Conservation (phyloP, 2,329 filamentous ascomycete species). For the Calonectria honghensis region DNA sequence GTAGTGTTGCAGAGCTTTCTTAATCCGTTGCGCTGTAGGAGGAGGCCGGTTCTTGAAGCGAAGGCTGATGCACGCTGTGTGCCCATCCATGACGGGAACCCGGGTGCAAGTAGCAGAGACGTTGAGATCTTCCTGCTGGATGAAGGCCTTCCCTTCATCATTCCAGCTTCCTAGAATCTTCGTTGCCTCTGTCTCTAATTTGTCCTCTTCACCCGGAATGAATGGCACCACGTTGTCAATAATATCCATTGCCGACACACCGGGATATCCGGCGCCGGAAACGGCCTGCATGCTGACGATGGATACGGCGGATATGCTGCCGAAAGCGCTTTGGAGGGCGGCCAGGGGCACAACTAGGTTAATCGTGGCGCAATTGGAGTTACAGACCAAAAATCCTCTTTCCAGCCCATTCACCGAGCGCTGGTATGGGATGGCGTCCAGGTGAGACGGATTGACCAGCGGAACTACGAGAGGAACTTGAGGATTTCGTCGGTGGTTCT, state of each 20-base stretch:
- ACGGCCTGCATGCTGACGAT: constrained; percentile 97
- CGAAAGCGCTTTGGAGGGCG: constrained; percentile 90
- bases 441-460: constrained; percentile 93
- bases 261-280: constrained; percentile 92
- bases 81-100: constrained; percentile 95
- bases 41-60: constrained; percentile 84
- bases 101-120: constrained; percentile 94
- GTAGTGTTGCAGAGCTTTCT: constrained; percentile 86
- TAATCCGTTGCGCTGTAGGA: constrained; percentile 85
- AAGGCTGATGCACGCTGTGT: constrained; percentile 93
- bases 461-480: constrained; percentile 95
- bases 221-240: constrained; percentile 96
- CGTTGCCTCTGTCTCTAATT: constrained; percentile 93
- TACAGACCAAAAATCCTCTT: constrained; percentile 96
- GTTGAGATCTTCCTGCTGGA: constrained; percentile 82
- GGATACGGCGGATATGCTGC: constrained; percentile 82
- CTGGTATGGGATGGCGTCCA: constrained; percentile 91
- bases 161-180: constrained; percentile 92
- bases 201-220: constrained; percentile 96
- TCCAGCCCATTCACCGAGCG: constrained; percentile 81
- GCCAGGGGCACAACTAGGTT: constrained; percentile 96
- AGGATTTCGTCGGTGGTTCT: constrained; percentile 94
- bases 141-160: constrained; percentile 81
- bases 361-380: constrained; percentile 98
- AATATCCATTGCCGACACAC: constrained; percentile 95